These are phyloP conservation scores for Pseudogymnoascus sp. DNA, from an alignment of 2,329 filamentous ascomycete genomes.

Conservation along the genomic window DNA sequence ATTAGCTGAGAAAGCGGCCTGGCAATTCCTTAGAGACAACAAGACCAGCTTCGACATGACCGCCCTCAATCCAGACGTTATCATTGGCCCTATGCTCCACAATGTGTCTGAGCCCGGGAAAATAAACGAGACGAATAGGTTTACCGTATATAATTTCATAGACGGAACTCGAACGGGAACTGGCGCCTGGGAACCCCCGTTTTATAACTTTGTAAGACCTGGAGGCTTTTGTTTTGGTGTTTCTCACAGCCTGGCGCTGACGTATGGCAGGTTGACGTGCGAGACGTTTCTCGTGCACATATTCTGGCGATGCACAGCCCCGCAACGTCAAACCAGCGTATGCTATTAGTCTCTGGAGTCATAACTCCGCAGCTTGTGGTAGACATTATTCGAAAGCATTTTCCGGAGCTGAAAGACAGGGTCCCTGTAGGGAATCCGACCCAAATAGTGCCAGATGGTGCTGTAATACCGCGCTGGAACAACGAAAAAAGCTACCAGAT, in stretches of 20 bases:
- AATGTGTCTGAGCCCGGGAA: slow-evolving; percentile 51
- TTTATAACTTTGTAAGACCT: slow-evolving; percentile 19
- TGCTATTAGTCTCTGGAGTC: slow-evolving; percentile 52
- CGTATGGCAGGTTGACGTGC: slow-evolving; percentile 47
- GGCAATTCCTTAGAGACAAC: slow-evolving; percentile 50
- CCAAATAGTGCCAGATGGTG: slow-evolving; percentile 18
- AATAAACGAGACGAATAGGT: slow-evolving; percentile 65
- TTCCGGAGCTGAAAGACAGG: slow-evolving; percentile 41
- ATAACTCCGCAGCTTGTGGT: slow-evolving; percentile 54
- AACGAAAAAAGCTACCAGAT: slow-evolving; percentile 13
- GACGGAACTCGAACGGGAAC: slow-evolving; percentile 40
- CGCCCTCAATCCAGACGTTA: slow-evolving; percentile 53
- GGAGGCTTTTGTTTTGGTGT: slow-evolving; percentile 26
- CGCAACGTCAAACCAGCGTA: slow-evolving; percentile 52
- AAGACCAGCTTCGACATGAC: slow-evolving; percentile 49
- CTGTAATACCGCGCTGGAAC: slow-evolving; percentile 22
- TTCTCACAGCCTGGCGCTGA: slow-evolving; percentile 27
- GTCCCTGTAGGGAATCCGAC: slow-evolving; percentile 37
- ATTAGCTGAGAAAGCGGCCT: slow-evolving; percentile 59
- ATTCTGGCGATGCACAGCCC: slow-evolving; percentile 49
- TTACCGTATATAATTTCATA: slow-evolving; percentile 44
- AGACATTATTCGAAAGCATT: slow-evolving; percentile 45
- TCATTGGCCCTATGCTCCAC: slow-evolving; percentile 55
- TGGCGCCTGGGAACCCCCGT: slow-evolving; percentile 15
- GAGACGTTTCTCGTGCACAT: slow-evolving; percentile 55